Percentiles rank a stretch among this genome's conserved stretches.
Evolutionary conservation across 1,284 basidiomycete genomes (phyloP).

Genomic region (Trametes polyzona): DNA sequence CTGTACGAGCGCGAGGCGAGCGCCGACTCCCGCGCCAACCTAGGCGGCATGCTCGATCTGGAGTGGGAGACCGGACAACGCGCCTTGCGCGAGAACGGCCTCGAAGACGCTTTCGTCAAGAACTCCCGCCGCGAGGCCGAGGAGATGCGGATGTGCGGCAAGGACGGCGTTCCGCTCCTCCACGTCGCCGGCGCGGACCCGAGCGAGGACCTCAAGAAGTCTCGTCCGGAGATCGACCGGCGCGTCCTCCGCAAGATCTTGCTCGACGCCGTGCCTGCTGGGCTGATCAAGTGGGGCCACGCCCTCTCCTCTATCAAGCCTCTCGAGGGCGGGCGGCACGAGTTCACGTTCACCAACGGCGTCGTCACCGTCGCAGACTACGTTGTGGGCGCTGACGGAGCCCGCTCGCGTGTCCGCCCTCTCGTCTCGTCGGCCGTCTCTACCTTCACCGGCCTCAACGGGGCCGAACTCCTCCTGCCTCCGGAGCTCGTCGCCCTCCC

Average conservation of each 20-base stretch:
- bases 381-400: conserved; percentile 51
- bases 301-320: background rate
- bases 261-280: conserved; percentile 14
- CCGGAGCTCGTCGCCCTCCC: conserved; percentile 1
- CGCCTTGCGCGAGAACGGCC: conserved; percentile 23
- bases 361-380: conserved; percentile 17
- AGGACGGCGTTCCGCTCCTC: conserved; percentile 4
- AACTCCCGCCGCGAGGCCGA: conserved; percentile 15
- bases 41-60: conserved; percentile 25
- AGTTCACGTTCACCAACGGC: conserved; percentile 18
- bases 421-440: conserved; percentile 23
- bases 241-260: conserved; percentile 15
- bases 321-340: conserved; percentile 9
- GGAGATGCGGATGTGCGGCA: conserved; percentile 2
- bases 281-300: conserved; percentile 15
- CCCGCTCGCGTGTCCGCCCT: conserved; percentile 45
- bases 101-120: conserved; percentile 8
- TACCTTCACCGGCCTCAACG: conserved; percentile 8
- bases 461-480: conserved; percentile 10
- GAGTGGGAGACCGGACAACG: conserved; percentile 18
- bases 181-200: background rate
- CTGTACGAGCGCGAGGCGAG: conserved; percentile 23
- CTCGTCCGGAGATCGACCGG: conserved; percentile 22
- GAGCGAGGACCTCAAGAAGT: background rate
- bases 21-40: conserved; percentile 3